These are phyloP conservation scores for Trichosporon faecale DNA, from an alignment of 1,284 basidiomycete genomes.

Conservation along the genomic window DNA sequence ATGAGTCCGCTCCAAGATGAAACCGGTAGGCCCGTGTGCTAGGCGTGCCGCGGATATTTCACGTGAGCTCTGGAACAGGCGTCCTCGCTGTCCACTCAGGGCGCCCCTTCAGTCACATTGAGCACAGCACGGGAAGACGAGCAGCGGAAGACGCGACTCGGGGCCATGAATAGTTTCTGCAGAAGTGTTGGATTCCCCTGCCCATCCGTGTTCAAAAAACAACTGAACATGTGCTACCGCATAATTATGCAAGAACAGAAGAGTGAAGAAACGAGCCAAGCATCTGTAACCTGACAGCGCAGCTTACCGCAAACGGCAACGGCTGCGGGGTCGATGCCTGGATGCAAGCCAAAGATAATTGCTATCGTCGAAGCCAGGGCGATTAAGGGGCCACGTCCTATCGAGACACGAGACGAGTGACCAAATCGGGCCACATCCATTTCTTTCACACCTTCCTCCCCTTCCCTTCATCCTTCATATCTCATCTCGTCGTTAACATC, in stretches of 20 bases:
- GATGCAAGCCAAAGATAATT: background rate
- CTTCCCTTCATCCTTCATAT: conserved; percentile 10
- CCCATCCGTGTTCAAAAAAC: background rate
- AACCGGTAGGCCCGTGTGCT: background rate
- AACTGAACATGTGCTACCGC: too few relatives aligned
- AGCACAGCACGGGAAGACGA: background rate
- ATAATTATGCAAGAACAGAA: too few relatives aligned
- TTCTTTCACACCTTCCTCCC: conserved; percentile 6
- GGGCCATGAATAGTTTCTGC: background rate
- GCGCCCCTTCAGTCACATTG: background rate
- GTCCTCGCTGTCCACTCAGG: background rate
- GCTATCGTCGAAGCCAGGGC: background rate
- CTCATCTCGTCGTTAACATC: background rate
- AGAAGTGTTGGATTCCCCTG: background rate
- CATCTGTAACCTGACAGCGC: background rate
- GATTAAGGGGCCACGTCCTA: background rate
- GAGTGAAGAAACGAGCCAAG: background rate
- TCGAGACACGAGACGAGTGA: conserved; percentile 9
- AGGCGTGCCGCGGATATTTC: background rate
- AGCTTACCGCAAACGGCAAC: background rate
- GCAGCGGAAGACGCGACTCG: background rate
- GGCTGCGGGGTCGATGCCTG: background rate
- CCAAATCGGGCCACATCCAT: conserved; percentile 7
- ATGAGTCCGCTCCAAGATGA: background rate
- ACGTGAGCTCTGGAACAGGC: background rate